Evolutionary conservation across 2,329 filamentous ascomycete species (phyloP).

Genomic region (Fusarium domesticum): DNA sequence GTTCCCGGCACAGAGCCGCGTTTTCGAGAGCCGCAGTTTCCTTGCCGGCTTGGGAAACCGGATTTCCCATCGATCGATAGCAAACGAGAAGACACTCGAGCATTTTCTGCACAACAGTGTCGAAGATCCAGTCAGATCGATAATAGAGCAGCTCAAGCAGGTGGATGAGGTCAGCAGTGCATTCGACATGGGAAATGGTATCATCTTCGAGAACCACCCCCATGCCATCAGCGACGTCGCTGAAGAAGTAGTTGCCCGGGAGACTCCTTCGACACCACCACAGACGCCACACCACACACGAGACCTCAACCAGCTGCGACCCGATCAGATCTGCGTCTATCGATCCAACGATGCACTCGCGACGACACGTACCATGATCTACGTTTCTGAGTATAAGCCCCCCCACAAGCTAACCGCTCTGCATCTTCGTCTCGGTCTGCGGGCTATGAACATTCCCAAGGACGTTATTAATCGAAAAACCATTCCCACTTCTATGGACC

Average conservation of each 20-base stretch:
- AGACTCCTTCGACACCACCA: constrained; percentile 11
- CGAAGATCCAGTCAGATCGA: constrained; percentile 30
- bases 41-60: constrained; percentile 24
- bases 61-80: constrained; percentile 9
- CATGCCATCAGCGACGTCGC: constrained; percentile 27
- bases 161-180: constrained; percentile 15
- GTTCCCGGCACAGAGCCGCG: constrained; percentile 19
- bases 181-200: constrained; percentile 29
- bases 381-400: constrained; percentile 44
- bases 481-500: constrained; percentile 24
- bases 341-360: constrained; percentile 7
- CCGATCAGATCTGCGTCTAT: constrained; percentile 33
- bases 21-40: constrained; percentile 28
- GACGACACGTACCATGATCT: constrained; percentile 23
- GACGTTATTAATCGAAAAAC: constrained; percentile 34
- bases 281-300: constrained; percentile 18
- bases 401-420: constrained; percentile 44
- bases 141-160: constrained; percentile 30
- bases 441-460: constrained; percentile 39
- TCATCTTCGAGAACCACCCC: constrained; percentile 34
- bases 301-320: constrained; percentile 26
- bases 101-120: constrained; percentile 30
- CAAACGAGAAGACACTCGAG: constrained; percentile 32
- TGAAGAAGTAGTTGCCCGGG: constrained; percentile 27
- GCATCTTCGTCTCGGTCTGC: constrained; percentile 42